Evolutionary conservation across 1,284 basidiomycete genomes (phyloP).

Genomic region (Ustilago esculenta): DNA sequence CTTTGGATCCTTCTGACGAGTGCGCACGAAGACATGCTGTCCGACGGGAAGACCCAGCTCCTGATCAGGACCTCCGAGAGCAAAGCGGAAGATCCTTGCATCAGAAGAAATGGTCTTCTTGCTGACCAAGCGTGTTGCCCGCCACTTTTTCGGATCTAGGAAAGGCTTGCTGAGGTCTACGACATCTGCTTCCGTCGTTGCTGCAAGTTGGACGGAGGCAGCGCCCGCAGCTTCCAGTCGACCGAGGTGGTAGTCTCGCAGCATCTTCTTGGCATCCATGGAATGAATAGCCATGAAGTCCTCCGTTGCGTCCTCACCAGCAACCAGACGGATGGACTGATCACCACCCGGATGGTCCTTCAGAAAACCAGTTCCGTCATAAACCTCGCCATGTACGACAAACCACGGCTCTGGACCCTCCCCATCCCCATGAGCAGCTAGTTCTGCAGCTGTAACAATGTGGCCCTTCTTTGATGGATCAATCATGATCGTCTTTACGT

Average conservation of each 20-base stretch:
- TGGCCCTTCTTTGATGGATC: slow-evolving; percentile 65
- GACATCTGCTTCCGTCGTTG: slow-evolving; percentile 16
- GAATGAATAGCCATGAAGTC: slow-evolving; percentile 75
- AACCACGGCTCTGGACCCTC: slow-evolving; percentile 73
- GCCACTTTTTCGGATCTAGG: slow-evolving; percentile 73
- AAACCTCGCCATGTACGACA: slow-evolving; percentile 72
- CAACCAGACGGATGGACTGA: slow-evolving; percentile 73
- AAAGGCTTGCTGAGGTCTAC: slow-evolving; percentile 67
- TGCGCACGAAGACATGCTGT: slow-evolving; percentile 72
- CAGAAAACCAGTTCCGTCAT: slow-evolving; percentile 73
- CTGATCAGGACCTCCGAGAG: slow-evolving; percentile 70
- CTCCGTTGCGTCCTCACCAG: slow-evolving; percentile 75
- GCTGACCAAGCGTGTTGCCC: slow-evolving; percentile 69
- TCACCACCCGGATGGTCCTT: slow-evolving; percentile 75
- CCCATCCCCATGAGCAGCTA: slow-evolving; percentile 69
- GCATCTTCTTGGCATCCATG: slow-evolving; percentile 70
- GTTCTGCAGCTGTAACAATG: slow-evolving; percentile 71
- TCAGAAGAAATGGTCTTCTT: slow-evolving; percentile 71
- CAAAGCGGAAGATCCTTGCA: slow-evolving; percentile 73
- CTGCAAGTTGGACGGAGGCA: not conserved
- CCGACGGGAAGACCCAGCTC: slow-evolving; percentile 74
- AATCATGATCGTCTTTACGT: slow-evolving; percentile 57
- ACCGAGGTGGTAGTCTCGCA: slow-evolving; percentile 69
- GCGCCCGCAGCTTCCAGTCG: slow-evolving; percentile 13
- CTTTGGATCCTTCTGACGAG: slow-evolving; percentile 65